Evolutionary conservation across 208 protist genomes (phyloP), one percentile per base, ranked within the genome.

Genomic region (Acanthamoeba sp.): DNA sequence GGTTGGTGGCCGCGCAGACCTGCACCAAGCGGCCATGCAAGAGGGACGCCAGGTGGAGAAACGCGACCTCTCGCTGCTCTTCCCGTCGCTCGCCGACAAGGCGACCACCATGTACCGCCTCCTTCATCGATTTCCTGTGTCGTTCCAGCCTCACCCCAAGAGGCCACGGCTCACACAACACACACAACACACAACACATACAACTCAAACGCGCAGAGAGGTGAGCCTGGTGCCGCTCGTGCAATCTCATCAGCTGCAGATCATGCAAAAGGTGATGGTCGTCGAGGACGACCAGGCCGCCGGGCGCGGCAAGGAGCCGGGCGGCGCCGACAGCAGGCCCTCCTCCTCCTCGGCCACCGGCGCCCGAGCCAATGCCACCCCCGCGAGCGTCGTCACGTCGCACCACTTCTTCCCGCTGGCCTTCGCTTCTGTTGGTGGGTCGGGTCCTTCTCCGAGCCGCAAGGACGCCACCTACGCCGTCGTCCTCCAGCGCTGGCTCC

Each of bases 221-320:
- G 69, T 45, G 69, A 78, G 69, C 34, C 38, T 78, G 29, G 69
- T 78, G 69, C 7, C 69, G 69, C 29, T 78, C 69, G 59, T 66
- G 59, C 69, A 78, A 9, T 36, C 69, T 29, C 69, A 78, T 6
- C 69, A 78, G 34, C 34, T 78, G 38, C 69, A 78, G 38, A 78
- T 78, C 69, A 45, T 45, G 36, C 69, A 78, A 22, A 78, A 78
- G 69, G 69, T 78, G 69, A 78, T 78, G 18, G 34, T 78, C 36
- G 69, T 3, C 36, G 69, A 78, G 36, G 38, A 78, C 6, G 69
- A n/a, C 32, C 9, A 10, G 4, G 34, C 64, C 64, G 27, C n/a
- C 3, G 55, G 55, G 20, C 55, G 69, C 69, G 69, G 10, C 40
- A n/a, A 48, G 69, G 32, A n/a, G 18, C 16, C 69, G 24, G 40